Base-by-base conservation (phyloP, 2,329 filamentous ascomycete species). In the Microdochium trichocladiopsis region DNA sequence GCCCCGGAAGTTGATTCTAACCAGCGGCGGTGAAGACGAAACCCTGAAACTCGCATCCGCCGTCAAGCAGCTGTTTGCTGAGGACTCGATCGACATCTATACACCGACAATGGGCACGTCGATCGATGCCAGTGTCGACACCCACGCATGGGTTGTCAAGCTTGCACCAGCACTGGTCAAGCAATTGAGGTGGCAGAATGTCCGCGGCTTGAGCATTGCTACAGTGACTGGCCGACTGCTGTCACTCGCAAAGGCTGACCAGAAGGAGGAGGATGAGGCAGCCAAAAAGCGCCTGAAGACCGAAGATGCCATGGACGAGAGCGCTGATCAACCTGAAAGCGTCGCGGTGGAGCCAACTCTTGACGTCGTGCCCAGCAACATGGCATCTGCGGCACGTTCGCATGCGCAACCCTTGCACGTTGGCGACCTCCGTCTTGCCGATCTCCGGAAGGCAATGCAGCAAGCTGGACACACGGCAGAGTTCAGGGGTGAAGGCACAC, bases 91-190 rank as follows among this genome's bases (percentile, higher is more conserved):
- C 33, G 85, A 92, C 57, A 89, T 99, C 4, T 93, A 93, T 65
- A 91, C 90, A 0, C 94, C 94, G 1, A 69, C 73, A 10, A 75
- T 89, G n/a, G 91, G 91, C 23, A 75, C 79, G 31, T 74, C 78
- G 14, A 79, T 99, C 43, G 86, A 99, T 67, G 94, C 93, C 12
- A 96, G 92, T 63, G 93, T 97, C 43, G 94, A 99, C 66, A 97
- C 93, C 4, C 96, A 97, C 66, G 92, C 94, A 3, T 99, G 95
- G 94, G 86, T 89, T 23, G 88, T 99, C 55, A 95, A 92, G 69
- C 79, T 99, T 18, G 91, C 90, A 49, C 89, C 93, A 59, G 75
- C 82, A 47, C 82, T 99, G 21, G 88, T 95, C 54, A 90, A 90
- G 69, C 87, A 87, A 60, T 78, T 99, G 54, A 90, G 89, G 63